phyloP scores from a whole-genome alignment of 805 yeast genomes.

The Metschnikowia santaceciliae region DNA sequence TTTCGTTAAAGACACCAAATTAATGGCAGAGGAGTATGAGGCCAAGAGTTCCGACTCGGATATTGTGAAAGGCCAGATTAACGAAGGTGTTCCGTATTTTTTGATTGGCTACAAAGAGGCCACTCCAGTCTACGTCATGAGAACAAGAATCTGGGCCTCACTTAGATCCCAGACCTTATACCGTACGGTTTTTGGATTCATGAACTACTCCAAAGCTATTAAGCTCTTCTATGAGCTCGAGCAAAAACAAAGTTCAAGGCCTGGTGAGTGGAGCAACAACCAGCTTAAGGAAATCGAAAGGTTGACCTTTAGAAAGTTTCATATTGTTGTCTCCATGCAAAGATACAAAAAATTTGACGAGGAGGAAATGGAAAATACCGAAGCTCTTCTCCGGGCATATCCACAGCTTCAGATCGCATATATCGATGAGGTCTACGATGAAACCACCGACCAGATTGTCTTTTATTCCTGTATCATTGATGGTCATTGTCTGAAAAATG shows the following conservation, averaged over 20 bases:
- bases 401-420: conserved; percentile 89
- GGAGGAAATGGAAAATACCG: conserved; percentile 77
- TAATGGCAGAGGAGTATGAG: conserved; percentile 75
- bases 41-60: conserved; percentile 20
- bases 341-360: conserved; percentile 66
- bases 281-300: conserved; percentile 23
- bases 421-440: conserved; percentile 83
- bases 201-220: conserved; percentile 97
- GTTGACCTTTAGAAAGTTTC: conserved; percentile 82
- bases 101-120: conserved; percentile 97
- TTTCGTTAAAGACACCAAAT: conserved; percentile 93
- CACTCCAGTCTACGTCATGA: conserved; percentile 91
- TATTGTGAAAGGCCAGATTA: not conserved
- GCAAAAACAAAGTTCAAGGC: conserved; percentile 56
- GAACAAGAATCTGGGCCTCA: conserved; percentile 99
- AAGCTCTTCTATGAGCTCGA: conserved; percentile 91
- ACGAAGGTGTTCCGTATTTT: conserved; percentile 63
- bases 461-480: conserved; percentile 76
- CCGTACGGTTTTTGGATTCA: conserved; percentile 96
- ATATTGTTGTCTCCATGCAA: conserved; percentile 82
- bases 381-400: conserved; percentile 74
- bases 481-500: conserved; percentile 65
- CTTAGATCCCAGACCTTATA: conserved; percentile 93
- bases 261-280: conserved; percentile 7
- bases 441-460: conserved; percentile 58